Percentiles rank a stretch among this genome's conserved stretches.
Evolutionary conservation across 768 basidiomycete species (phyloP).

Genomic region (Termitomyces titanicus): DNA sequence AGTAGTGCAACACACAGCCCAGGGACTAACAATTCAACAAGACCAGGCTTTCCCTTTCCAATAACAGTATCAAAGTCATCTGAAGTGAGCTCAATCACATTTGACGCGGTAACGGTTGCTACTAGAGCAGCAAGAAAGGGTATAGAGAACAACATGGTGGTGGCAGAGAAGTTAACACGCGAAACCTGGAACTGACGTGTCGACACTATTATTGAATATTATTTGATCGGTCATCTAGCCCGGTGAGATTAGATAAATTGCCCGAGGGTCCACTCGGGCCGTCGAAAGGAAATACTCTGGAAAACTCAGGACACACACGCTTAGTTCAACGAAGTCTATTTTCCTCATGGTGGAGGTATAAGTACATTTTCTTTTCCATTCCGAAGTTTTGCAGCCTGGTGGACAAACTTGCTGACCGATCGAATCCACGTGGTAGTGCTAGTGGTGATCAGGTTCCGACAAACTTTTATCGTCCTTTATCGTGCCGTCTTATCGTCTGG

Average conservation of each 20-base stretch:
- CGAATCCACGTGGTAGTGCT: constrained; percentile 1
- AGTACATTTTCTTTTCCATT: background rate
- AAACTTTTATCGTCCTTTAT: constrained; percentile 18
- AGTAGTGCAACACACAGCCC: background rate
- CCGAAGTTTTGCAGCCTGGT: constrained; percentile 1
- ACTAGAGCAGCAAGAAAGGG: constrained; percentile 53
- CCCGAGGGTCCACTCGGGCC: background rate
- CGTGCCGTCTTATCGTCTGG: constrained; percentile 11
- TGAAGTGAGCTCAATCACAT: constrained; percentile 76
- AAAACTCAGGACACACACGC: no score
- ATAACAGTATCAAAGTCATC: constrained; percentile 73
- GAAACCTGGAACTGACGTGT: constrained; percentile 17
- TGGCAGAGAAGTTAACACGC: constrained; percentile 13
- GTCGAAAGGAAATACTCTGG: no score
- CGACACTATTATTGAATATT: background rate
- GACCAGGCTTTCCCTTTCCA: constrained; percentile 77
- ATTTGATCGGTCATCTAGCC: constrained; percentile 19
- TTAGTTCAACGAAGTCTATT: no score
- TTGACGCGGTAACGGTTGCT: constrained; percentile 63
- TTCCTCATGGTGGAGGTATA: no score
- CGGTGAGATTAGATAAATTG: constrained; percentile 2
- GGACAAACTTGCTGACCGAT: background rate
- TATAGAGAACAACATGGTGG: constrained; percentile 57
- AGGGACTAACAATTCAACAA: constrained; percentile 83
- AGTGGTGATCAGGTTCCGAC: constrained; percentile 15